Evolutionary conservation across 2,329 filamentous ascomycete species (phyloP).

Genomic region (Cladosporium sp.): DNA sequence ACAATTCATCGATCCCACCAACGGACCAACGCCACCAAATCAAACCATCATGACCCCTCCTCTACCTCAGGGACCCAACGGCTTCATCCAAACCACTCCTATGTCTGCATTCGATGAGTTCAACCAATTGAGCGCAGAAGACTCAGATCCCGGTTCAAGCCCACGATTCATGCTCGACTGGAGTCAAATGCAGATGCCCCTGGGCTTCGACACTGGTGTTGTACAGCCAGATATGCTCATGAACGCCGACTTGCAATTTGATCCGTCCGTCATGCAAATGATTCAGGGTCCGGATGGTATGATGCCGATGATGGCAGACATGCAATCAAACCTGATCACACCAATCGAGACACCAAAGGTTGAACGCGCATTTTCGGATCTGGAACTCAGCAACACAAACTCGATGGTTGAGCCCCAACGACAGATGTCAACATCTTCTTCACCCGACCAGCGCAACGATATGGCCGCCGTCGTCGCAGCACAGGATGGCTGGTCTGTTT

Average conservation of each 20-base stretch:
- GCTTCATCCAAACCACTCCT: slow-evolving; percentile 43
- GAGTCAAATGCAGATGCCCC: slow-evolving; percentile 49
- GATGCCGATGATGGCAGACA: slow-evolving; percentile 50
- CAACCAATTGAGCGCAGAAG: slow-evolving; percentile 41
- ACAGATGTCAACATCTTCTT: slow-evolving; percentile 42
- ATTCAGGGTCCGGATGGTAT: slow-evolving; percentile 42
- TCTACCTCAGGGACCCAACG: slow-evolving; percentile 30
- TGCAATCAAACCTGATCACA: slow-evolving; percentile 47
- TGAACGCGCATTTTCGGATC: slow-evolving; percentile 50
- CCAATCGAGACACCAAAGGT: slow-evolving; percentile 51
- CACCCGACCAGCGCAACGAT: slow-evolving; percentile 35
- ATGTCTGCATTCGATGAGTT: slow-evolving; percentile 53
- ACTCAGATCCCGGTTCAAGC: slow-evolving; percentile 46
- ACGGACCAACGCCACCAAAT: slow-evolving; percentile 32
- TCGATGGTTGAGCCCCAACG: slow-evolving; percentile 45
- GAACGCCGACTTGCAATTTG: slow-evolving; percentile 49
- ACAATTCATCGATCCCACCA: slow-evolving; percentile 47
- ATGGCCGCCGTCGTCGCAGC: slow-evolving; percentile 53
- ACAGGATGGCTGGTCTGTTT: slow-evolving; percentile 56
- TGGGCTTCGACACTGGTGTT: slow-evolving; percentile 46
- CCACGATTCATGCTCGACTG: slow-evolving; percentile 54
- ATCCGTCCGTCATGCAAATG: slow-evolving; percentile 44
- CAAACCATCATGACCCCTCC: slow-evolving; percentile 39
- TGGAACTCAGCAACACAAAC: slow-evolving; percentile 48
- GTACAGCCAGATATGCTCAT: slow-evolving; percentile 48